Base-by-base conservation (phyloP, 768 basidiomycete species). In the Botryobasidium botryosum region DNA sequence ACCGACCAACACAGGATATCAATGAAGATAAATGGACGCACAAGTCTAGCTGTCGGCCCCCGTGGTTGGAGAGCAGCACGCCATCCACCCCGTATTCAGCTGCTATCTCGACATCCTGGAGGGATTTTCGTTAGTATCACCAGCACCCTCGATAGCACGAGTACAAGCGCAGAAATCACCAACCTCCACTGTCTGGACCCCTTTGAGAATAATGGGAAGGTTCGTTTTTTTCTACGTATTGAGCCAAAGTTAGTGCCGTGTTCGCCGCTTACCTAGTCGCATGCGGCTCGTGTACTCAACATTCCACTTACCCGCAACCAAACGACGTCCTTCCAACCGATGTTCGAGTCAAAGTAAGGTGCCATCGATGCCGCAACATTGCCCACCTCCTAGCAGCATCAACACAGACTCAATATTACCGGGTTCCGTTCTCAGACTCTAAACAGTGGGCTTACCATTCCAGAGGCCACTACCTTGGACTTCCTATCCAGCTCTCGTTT, bases 31-130 rank as follows among this genome's bases (percentile, higher is more conserved):
- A n/a, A n/a, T n/a, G n/a, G n/a, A n/a, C n/a, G n/a, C n/a, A 66
- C 65, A 61, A 67, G 43, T 58, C 54, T 45, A 55, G 54, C 45
- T 55, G 60, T 36, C 70, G 59, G 26, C 85, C 91, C 45, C 91
- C 91, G 53, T 96, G 91, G 52, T 96, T 96, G 1, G 81, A 85
- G 6, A 96, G 62, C 45, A 91, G 67, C 50, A 96, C 86, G 4
- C 82, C 91, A 46, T 91, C 78, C 15, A 84, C 78, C 8, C 87
- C 85, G 25, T 79, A 71, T 50, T 90, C 77, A 15, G 71, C 74
- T 24, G 88, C 88, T 37, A 87, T 71, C 33, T 85, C 73, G 2
- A 83, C 87, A 62, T 94, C 91, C 74, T n/a, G n/a, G n/a, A n/a
- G n/a, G n/a, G n/a, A n/a, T n/a, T n/a, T n/a, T n/a, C n/a, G n/a